Base-by-base conservation (phyloP, 1,284 basidiomycete species). In the Pyrrhoderma lamaoense region DNA sequence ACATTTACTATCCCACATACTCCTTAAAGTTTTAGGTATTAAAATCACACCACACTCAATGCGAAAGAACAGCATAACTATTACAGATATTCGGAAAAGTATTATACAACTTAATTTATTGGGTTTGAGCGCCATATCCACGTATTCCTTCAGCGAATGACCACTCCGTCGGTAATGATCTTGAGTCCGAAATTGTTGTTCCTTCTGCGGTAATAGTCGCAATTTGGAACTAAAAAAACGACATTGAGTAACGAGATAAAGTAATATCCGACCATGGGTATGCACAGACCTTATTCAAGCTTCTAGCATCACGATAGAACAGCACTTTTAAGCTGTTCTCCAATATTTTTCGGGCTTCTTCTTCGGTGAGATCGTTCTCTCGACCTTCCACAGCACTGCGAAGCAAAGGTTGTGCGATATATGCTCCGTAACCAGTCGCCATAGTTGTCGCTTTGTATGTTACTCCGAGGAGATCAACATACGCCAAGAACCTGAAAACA, bases 251-350 rank as follows among this genome's bases (percentile, higher is more conserved):
- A 18, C 31, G 36, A 34, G 9, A 25, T 37, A 23, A 34, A 34
- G 39, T 16, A 37, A 18, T 36, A 18, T 66, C 76, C 38, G 57
- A 5, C 27, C 27, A 31, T 31, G 27, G 27, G 11, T 31, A 5
- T 5, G 27, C 5, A 31, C 27, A 5, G 27, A 92, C 93, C 80
- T 98, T 94, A 77, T 99, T 92, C 67, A 96, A 72, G 73, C 89
- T 93, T 62, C 96, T 80, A 2, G 95, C 95, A 64, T 99, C 96
- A 44, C 95, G 82, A 71, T 99, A 99, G 73, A 88, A 99, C 49
- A 99, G 75, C 9, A 99, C 94, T 61, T 86, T 86, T 85, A 99
- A 89, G 65, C 89, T 86, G 49, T 90, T 82, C 62, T 89, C 80
- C 45, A 99, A 64, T 56, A 97, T 85, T 60, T 77, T 72, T 49